A percentile compares a stretch with the other conserved stretches of the same genome.
Evolutionary conservation across 257 asterid species (phyloP).

Genomic region (Nicotiana noctiflora): DNA sequence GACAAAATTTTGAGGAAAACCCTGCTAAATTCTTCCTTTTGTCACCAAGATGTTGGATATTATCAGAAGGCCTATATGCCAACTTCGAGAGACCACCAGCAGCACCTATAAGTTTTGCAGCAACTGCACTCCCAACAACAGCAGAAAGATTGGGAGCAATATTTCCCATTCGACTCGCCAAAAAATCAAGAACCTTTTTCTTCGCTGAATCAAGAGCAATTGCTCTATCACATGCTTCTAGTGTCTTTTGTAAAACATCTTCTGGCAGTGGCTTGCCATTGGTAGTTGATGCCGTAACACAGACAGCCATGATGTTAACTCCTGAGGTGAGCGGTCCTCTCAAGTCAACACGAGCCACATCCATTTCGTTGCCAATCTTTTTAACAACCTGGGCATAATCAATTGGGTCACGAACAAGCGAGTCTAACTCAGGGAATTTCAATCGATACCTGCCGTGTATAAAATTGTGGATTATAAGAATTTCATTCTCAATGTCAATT

Average conservation of each 20-base stretch:
- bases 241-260: constrained; percentile 65
- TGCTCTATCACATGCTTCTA: constrained; percentile 86
- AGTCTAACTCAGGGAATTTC: constrained; percentile 87
- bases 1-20: constrained; percentile 69
- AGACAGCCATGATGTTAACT: constrained; percentile 48
- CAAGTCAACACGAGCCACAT: constrained; percentile 79
- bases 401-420: constrained; percentile 83
- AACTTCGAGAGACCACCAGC: constrained; percentile 87
- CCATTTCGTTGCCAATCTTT: constrained; percentile 75
- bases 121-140: constrained; percentile 68
- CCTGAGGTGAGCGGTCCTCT: constrained; percentile 49
- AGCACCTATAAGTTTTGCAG: constrained; percentile 79
- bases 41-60: constrained; percentile 90
- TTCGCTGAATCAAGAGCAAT: constrained; percentile 66
- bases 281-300: constrained; percentile 91
- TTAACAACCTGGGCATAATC: constrained; percentile 90
- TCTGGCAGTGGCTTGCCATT: constrained; percentile 94
- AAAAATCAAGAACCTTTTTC: constrained; percentile 84
- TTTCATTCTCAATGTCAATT: constrained; percentile 83
- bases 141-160: constrained; percentile 51
- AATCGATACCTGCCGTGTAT: constrained; percentile 80
- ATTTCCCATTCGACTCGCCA: constrained; percentile 85
- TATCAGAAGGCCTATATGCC: constrained; percentile 92
- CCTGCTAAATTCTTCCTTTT: constrained; percentile 80
- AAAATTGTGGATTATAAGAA: constrained; percentile 25